Conservation (phyloP, 2,329 filamentous ascomycete species). For the Botrytis hyacinthi region DNA sequence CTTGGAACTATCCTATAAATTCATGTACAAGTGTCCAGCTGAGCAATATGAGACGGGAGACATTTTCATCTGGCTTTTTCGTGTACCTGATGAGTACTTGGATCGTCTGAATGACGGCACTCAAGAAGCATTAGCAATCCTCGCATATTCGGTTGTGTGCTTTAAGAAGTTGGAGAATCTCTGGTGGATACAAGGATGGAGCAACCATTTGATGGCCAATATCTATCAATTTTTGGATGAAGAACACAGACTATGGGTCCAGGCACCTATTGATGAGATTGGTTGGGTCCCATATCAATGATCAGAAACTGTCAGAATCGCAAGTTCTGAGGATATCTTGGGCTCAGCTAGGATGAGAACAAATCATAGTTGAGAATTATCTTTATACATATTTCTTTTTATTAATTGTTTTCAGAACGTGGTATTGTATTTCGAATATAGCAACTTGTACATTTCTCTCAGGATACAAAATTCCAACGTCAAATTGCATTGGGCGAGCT, state of each 20-base stretch:
- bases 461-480: too few relatives aligned
- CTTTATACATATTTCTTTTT: not conserved
- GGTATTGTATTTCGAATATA: too few relatives aligned
- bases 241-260: conserved; percentile 39
- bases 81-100: conserved; percentile 39
- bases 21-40: conserved; percentile 25
- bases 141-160: conserved; percentile 38
- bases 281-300: conserved; percentile 23
- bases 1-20: conserved; percentile 36
- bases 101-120: conserved; percentile 38
- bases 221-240: conserved; percentile 38
- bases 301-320: not conserved
- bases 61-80: conserved; percentile 42
- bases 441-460: too few relatives aligned
- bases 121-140: conserved; percentile 39
- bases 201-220: conserved; percentile 35
- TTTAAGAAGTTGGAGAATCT: conserved; percentile 36
- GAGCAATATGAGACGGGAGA: conserved; percentile 38
- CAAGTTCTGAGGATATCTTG: not conserved
- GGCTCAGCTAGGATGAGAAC: not conserved
- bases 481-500: too few relatives aligned
- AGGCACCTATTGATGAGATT: conserved; percentile 31
- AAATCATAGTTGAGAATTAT: not conserved
- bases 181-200: conserved; percentile 42
- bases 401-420: too few relatives aligned